Base-by-base conservation (phyloP, 2,329 filamentous ascomycete species). In the Eutypa lata region DNA sequence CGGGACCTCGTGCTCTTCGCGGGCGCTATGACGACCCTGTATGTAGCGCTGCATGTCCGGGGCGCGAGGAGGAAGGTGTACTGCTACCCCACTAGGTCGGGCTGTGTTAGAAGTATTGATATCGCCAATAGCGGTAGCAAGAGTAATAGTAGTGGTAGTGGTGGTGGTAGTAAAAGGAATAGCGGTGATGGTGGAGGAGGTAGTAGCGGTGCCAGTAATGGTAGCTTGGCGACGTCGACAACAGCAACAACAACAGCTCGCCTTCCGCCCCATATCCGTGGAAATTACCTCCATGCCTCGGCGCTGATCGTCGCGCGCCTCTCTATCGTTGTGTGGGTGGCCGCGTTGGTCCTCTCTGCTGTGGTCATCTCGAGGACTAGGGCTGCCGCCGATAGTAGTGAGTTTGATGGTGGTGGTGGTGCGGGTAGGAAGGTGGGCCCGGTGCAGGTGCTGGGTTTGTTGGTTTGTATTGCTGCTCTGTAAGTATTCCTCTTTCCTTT, bases 1-100 rank as follows among this genome's bases (percentile, higher is more conserved):
- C 62, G 68, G 13, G 63, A 68, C 45, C 54, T 69, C 7, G 57
- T 70, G 6, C 52, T 71, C 37, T 65, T 66, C 46, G 64, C 67
- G 13, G 60, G 61, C 2, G 47, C 49, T 1, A 52, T 66, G 43
- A 59, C 65, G 0, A 18, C 67, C 4, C 45, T 68, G 6, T 68
- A 70, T 21, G 61, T 65, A 7, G 54, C 49, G 14, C 44, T 71
- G 26, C 69, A 70, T 51, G 47, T 69, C 35, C 54, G 58, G 19
- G 67, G 61, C 6, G 64, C 66, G 14, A 8, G 31, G 40, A 47
- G 42, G n/a, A 11, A 21, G 21, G 7, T n/a, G 13, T 16, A 44
- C 22, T 13, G 16, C 22, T 24, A 13, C 42, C 13, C 13, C 7
- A 5, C 7, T 26, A 16, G 19, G 16, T 3, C 22, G 7, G 42